Evolutionary conservation across 176 grass and related monocot genomes (phyloP), one percentile per base, ranked within the genome.

Genomic region (Chloris gayana): DNA sequence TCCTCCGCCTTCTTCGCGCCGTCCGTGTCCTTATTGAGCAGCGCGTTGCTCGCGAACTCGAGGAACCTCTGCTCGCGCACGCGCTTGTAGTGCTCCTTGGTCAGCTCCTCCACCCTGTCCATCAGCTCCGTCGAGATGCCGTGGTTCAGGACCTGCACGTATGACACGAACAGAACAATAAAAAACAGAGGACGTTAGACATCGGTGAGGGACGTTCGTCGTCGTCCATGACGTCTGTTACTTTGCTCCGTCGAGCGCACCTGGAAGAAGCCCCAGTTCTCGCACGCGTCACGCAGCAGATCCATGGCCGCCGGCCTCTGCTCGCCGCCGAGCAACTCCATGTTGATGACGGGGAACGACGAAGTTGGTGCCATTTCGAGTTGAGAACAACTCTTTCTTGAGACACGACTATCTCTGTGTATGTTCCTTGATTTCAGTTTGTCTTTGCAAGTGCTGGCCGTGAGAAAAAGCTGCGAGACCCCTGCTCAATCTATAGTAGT

Each of bases 221-320:
- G 35, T 37, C 35, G 35, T 37, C 35, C 35, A 37, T 37, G 35
- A 37, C 35, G n/a, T n/a, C n/a, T n/a, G n/a, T n/a, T n/a, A n/a
- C n/a, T 37, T 37, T 37, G 35, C 35, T 37, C 35, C 7, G 35
- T 37, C 35, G 35, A 4, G 35, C 35, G 35, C 19, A 97, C 96
- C 96, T 99, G 82, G 31, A 99, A 99, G 90, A 99, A 99, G 9
- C 96, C 96, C 96, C 96, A 99, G 79, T 93, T 95, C 88, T 93
- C 81, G 75, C 96, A 99, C 5, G 92, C 96, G 13, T 99, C 92
- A 3, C 35, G 86, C 32, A 95, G 80, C 45, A 89, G 15, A 21
- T 78, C 90, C 92, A 99, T 99, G 1, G 86, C 86, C 35, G 29
- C 65, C 0, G 64, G 80, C 67, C 90, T 78, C 75, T 91, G 18